Base-by-base conservation (phyloP, 495 filamentous ascomycete species). In the Mycothermus thermophilus region DNA sequence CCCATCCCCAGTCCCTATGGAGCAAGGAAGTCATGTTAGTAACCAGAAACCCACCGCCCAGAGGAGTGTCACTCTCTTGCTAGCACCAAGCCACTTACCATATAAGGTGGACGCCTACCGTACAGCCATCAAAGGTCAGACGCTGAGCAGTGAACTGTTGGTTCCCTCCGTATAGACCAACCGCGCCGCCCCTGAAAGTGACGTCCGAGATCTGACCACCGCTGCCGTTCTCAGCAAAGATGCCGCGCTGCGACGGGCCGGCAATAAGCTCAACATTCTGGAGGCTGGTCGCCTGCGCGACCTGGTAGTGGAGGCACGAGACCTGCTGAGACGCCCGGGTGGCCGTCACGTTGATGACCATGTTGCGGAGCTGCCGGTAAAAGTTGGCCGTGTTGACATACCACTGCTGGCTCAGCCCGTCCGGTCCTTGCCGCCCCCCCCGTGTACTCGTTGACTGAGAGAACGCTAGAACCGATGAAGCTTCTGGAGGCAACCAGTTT, bases 191-290 rank as follows among this genome's bases (percentile, higher is more conserved):
- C 36, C 78, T 79, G 63, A 92, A 92, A 23, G 66, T 72, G 13
- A 94, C 59, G 51, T 93, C 86, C 27, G 67, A 67, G 73, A 93
- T 80, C 57, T 82, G 80, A 28, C 85, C 85, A 33, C 82, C 85
- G 25, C 69, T 75, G 30, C 88, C 90, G 47, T 95, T 94, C 51
- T 95, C 88, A 75, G 93, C 92, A 64, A 85, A 93, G 47, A 95
- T 78, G 48, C 87, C 87, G 56, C 81, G 70, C 50, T 93, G 85
- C 48, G 69, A 64, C 58, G 82, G 92, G 86, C 27, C 71, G 65
- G 35, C 87, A 72, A 28, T 31, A 6, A 93, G 83, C 25, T 71
- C 67, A 40, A 92, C 72, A 51, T 94, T 93, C 52, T 87, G 79
- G 31, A 92, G 54, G 40, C 74, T 82, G 5, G 88, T 93, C 2